Conservation (phyloP, 768 basidiomycete genomes). For the Mycena filopes region DNA sequence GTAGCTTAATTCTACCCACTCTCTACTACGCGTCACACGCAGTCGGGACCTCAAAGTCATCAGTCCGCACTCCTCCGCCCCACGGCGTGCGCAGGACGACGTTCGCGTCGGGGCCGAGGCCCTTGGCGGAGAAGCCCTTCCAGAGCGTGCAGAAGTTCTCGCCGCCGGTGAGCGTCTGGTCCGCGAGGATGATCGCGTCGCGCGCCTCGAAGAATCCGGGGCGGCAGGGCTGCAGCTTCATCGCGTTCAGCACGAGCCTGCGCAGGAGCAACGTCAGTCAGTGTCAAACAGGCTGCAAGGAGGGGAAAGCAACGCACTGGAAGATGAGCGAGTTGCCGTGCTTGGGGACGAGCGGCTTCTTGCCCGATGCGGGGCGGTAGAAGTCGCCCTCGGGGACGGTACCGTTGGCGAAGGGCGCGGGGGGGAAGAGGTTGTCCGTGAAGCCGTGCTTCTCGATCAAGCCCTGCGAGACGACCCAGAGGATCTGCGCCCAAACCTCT, state of each 20-base stretch:
- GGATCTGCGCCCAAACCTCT: slow-evolving; percentile 95
- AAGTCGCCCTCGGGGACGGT: slow-evolving; percentile 77
- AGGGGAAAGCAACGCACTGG: slow-evolving; percentile 55
- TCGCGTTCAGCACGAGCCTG: slow-evolving; percentile 85
- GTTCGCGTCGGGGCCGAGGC: slow-evolving; percentile 81
- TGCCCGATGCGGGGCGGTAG: slow-evolving; percentile 64
- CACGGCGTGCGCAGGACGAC: slow-evolving; percentile 86
- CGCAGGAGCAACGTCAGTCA: not conserved
- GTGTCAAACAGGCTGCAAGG: not conserved
- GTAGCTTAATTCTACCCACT: slow-evolving; percentile 13
- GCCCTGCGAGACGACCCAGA: slow-evolving; percentile 81
- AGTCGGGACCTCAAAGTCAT: slow-evolving; percentile 48
- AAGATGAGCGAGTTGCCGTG: slow-evolving; percentile 90
- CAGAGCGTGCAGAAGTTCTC: slow-evolving; percentile 93
- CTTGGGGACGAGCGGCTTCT: slow-evolving; percentile 79
- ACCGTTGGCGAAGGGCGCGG: slow-evolving; percentile 70
- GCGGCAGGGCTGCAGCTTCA: slow-evolving; percentile 95
- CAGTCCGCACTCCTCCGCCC: slow-evolving; percentile 89
- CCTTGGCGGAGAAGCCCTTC: slow-evolving; percentile 84
- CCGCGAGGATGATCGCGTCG: slow-evolving; percentile 91
- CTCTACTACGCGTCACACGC: slow-evolving; percentile 35
- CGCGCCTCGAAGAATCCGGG: slow-evolving; percentile 93
- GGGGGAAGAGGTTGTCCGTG: slow-evolving; percentile 84
- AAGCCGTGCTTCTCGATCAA: slow-evolving; percentile 88
- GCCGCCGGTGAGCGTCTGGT: slow-evolving; percentile 88